phyloP scores from a whole-genome alignment of 106 monocot genomes.

The Acanthochlamys bracteata region DNA sequence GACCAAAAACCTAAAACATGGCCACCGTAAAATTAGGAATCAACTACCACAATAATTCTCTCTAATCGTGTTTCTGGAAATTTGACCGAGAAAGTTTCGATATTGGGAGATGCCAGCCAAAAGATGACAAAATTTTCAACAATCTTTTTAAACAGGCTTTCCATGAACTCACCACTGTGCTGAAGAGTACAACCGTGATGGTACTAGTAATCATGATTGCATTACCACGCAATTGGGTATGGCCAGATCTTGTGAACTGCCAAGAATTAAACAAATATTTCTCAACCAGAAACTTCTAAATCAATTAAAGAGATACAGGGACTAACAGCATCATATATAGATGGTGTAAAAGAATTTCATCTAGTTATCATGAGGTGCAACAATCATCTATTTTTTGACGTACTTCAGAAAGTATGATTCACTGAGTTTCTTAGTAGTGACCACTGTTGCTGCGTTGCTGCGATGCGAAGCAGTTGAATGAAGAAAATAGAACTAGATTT shows the following conservation, averaged over 20 bases:
- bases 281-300: not conserved
- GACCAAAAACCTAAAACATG: conserved; percentile 65
- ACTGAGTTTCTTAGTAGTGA: no score
- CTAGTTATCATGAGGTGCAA: no score
- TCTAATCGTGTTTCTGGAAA: not conserved
- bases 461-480: no score
- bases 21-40: not conserved
- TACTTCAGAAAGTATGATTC: no score
- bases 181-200: conserved; percentile 92
- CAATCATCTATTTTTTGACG: no score
- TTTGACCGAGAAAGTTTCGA: not conserved
- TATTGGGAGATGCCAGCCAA: not conserved
- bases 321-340: not conserved
- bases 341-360: not conserved
- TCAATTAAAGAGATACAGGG: not conserved
- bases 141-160: not conserved
- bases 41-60: not conserved
- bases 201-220: conserved; percentile 98
- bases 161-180: conserved; percentile 65
- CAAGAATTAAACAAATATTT: conserved; percentile 9
- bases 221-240: conserved; percentile 75
- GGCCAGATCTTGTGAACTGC: conserved; percentile 88
- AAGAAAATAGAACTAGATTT: no score
- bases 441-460: no score
- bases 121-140: not conserved